Base-by-base conservation (phyloP, 1,284 basidiomycete species). In the Pterula multifida region DNA sequence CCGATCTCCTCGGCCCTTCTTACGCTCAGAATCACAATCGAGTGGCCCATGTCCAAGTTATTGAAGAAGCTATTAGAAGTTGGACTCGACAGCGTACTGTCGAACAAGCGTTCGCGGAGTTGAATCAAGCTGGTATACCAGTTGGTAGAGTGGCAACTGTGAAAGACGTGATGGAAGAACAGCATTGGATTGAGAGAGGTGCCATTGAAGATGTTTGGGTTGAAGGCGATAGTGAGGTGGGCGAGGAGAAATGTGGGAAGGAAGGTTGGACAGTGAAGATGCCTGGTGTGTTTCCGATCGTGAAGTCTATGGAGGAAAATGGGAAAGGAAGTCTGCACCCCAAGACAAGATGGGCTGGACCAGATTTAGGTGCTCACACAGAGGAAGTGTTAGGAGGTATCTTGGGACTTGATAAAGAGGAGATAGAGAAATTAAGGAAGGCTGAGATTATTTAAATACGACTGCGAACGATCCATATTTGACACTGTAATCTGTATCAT, bases 331-430 rank as follows among this genome's bases (percentile, higher is more conserved):
- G 76, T 13, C 74, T 73, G 44, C 69, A 78, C 48, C 61, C 70
- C 4, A 66, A 67, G 55, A 80, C 80, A 2, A 70, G 68, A 51
- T 85, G 81, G 81, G 81, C 79, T 26, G 81, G 81, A 1, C 81
- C 81, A 2, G 71, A 81, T 54, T 63, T 85, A 25, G 82, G 81
- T 4, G 61, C 69, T 50, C 81, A 85, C 59, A 85, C 80, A 3
- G 68, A 74, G 26, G 73, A 80, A 53, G 73, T 85, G 22, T 60
- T 85, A 48, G 64, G 58, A 49, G 63, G 63, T 0, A 70, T 78
- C 46, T 61, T 85, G 48, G 75, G 73, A 1, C 54, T 83, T 36
- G 63, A 63, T 9, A 55, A 60, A 17, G 63, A 67, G 3, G 72
- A 75, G 45, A 60, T 82, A 19, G 57, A 57, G 6, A 60, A 58